phyloP scores from a whole-genome alignment of 306 rosid species.

The Dalbergia oliveri region DNA sequence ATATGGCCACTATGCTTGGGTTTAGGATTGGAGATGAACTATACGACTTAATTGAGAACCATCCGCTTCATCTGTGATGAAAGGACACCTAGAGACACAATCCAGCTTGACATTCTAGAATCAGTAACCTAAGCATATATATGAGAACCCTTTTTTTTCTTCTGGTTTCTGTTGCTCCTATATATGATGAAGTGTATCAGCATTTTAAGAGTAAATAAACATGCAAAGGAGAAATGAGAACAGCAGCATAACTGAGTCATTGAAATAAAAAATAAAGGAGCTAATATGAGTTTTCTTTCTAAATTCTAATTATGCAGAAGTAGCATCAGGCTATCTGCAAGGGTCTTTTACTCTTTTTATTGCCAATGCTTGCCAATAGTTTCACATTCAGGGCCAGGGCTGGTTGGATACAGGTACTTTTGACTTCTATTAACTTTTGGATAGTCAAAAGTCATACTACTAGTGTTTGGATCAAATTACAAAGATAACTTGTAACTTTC shows the following conservation, averaged over 20 bases:
- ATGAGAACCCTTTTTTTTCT: background rate
- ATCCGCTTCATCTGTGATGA: slow-evolving; percentile 65
- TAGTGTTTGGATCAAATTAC: too few relatives aligned
- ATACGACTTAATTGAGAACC: slow-evolving; percentile 71
- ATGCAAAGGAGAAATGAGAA: slow-evolving; percentile 35
- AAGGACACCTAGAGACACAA: background rate
- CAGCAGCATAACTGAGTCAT: slow-evolving; percentile 14
- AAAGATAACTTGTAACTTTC: too few relatives aligned
- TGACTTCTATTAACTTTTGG: too few relatives aligned
- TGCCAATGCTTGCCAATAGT: slow-evolving; percentile 13
- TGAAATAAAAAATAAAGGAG: background rate
- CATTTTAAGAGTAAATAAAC: slow-evolving; percentile 26
- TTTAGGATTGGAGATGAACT: slow-evolving; percentile 89
- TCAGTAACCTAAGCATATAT: background rate
- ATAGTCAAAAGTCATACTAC: too few relatives aligned
- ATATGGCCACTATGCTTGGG: slow-evolving; percentile 99
- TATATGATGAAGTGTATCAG: slow-evolving; percentile 6
- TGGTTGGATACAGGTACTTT: too few relatives aligned
- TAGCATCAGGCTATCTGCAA: background rate
- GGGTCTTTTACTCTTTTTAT: slow-evolving; percentile 13
- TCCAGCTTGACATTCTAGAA: slow-evolving; percentile 2
- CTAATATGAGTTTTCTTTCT: background rate
- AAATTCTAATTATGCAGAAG: background rate
- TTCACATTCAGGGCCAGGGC: background rate
- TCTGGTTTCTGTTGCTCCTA: background rate